Evolutionary conservation across 176 grass and related monocot species (phyloP), one percentile per base, ranked within the genome.

Genomic region (Phragmites australis): DNA sequence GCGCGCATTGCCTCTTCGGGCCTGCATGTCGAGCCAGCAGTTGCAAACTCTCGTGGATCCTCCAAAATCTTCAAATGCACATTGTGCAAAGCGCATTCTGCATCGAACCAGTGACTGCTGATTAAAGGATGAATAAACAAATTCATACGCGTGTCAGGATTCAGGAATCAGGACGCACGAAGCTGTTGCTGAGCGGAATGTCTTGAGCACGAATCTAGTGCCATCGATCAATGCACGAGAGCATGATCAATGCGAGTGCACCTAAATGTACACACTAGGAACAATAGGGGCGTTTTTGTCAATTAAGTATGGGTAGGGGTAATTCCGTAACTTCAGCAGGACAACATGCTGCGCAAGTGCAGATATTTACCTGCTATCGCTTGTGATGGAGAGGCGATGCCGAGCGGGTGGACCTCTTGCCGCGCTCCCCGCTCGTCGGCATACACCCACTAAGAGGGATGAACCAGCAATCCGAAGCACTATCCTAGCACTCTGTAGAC

Each of bases 341-440:
- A 34, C 47, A 5, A 16, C 29, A 69, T 18, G 63, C 75, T 32
- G 75, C 5, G 25, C 27, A 34, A 19, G 2, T 3, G 32, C 39
- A 81, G 76, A 89, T 89, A 89, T 89, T 85, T 85, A 85, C 77
- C 64, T 16, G 62, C 37, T 6, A 21, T 21, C 45, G 21, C 50
- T 77, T 85, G 87, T 77, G 82, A 85, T 89, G 82, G 64, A 70
- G 64, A 89, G 77, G 40, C 77, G 46, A 81, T 17, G 71, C 71
- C 74, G 47, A 85, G 65, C 58, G 56, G 82, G 71, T 85, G 87
- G 77, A 89, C 63, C 77, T 81, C 82, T 88, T 15, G 81, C 50
- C 75, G 57, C 87, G 54, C 86, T 58, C 68, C 48, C 39, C 26
- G 70, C 25, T 63, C 63, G 68, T 68, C 51, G 43, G 73, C 62